phyloP scores from a whole-genome alignment of 1,284 basidiomycete genomes.

The Tremellales sp. region DNA sequence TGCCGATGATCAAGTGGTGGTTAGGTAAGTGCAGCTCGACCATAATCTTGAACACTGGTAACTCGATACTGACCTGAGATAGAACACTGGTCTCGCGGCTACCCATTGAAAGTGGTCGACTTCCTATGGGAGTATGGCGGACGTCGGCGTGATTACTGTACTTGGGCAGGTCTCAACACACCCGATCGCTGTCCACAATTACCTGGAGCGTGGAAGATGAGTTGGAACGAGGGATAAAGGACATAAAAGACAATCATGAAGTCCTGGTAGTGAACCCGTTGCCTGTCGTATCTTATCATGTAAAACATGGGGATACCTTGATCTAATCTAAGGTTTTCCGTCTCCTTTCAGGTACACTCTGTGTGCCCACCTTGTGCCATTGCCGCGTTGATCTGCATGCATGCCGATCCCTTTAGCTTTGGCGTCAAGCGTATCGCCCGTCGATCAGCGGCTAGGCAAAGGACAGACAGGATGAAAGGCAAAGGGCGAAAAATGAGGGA shows the following conservation, averaged over 20 bases:
- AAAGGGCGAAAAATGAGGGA: not conserved
- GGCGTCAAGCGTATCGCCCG: not conserved
- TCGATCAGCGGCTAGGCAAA: not conserved
- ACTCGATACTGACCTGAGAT: no score
- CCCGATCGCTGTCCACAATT: conserved; percentile 26
- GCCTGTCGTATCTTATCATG: no score
- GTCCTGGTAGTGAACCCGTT: no score
- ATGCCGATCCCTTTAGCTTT: no score
- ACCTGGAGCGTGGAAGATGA: conserved; percentile 10
- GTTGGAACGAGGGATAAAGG: not conserved
- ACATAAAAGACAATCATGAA: no score
- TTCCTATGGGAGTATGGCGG: conserved; percentile 23
- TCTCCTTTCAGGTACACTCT: not conserved
- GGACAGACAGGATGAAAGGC: not conserved
- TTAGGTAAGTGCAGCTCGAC: conserved; percentile 45
- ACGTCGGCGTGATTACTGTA: conserved; percentile 27
- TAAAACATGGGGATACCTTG: no score
- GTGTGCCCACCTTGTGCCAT: not conserved
- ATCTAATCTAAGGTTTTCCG: no score
- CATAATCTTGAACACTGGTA: no score
- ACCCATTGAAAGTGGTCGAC: conserved; percentile 21
- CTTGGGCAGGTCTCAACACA: conserved; percentile 25
- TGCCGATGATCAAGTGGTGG: conserved; percentile 53
- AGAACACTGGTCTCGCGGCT: conserved; percentile 28
- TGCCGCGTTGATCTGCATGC: no score